Evolutionary conservation across 2,329 filamentous ascomycete genomes (phyloP), one percentile per base, ranked within the genome.

Genomic region (Paecilomyces niveus): DNA sequence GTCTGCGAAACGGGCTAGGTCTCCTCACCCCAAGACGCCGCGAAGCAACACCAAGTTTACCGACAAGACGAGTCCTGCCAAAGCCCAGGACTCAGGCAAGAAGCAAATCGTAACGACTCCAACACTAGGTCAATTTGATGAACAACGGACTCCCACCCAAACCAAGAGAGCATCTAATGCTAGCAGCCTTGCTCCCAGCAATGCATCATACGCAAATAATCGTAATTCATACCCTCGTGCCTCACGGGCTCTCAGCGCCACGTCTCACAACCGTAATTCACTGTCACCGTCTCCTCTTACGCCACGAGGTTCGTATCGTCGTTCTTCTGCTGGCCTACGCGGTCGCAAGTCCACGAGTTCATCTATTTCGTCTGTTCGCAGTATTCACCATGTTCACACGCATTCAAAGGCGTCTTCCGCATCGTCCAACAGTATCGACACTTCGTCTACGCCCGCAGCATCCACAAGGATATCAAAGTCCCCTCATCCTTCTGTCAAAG

Each of bases 341-440:
- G 93, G 94, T 39, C 86, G 94, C 61, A 97, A 97, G 72, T 97
- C 93, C 0, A 99, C 94, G 0, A 97, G 92, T 0, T 96, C 92
- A 0, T 97, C 92, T 0, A 87, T 99, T 15, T 97, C 92, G 0
- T 96, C 92, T 0, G 88, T 99, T 58, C 88, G 94, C 59, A 95
- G 89, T 52, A 91, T 97, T 69, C 92, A 93, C 67, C 90, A 92
- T 64, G 88, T 91, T 56, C 89, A 94, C 70, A 87, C 88, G 1
- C 93, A 97, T 72, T 96, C 92, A 22, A 97, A 97, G 74, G 92
- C 94, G 0, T 96, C 90, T 0, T 97, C 92, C 0, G 94, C 92
- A 0, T 96, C 92, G 51, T 96, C 89, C 4, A 89, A 87, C 60
- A 87, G 86, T 22, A 88, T 88, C 0, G 86, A 88, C 3, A 87